A percentile compares a stretch with the other conserved stretches of the same genome.
Conservation (phyloP, 257 asterid genomes). For the Solanum chiquidenum region DNA sequence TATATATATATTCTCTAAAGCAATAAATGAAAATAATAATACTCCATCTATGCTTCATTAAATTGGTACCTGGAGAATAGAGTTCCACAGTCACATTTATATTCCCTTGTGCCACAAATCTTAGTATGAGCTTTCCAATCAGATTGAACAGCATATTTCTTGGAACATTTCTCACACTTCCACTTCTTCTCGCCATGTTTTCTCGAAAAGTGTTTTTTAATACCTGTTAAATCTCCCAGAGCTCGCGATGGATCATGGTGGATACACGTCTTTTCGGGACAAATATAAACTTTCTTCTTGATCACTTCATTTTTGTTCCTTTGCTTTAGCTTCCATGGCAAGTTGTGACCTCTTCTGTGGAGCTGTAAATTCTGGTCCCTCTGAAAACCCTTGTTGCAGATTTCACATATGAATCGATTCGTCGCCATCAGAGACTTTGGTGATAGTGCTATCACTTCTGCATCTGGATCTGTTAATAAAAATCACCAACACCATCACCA, state of each 20-base stretch:
- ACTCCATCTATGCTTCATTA: neutral
- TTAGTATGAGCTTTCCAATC: slow-evolving; percentile 15
- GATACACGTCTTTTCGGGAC: slow-evolving; percentile 13
- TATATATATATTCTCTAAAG: neutral
- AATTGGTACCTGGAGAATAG: slow-evolving; percentile 11
- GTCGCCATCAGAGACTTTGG: slow-evolving; percentile 15
- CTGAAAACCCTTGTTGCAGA: slow-evolving; percentile 16
- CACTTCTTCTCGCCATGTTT: slow-evolving; percentile 18
- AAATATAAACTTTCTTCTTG: slow-evolving; percentile 10
- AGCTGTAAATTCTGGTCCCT: slow-evolving; percentile 18
- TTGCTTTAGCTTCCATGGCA: slow-evolving; percentile 20
- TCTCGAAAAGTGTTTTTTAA: slow-evolving; percentile 7
- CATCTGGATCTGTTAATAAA: slow-evolving; percentile 8
- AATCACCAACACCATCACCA: neutral
- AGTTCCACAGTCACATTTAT: slow-evolving; percentile 19
- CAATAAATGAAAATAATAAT: neutral
- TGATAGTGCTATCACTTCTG: slow-evolving; percentile 17
- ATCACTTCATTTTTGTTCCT: slow-evolving; percentile 3
- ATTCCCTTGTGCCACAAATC: slow-evolving; percentile 18
- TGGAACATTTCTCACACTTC: slow-evolving; percentile 15
- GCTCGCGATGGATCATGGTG: slow-evolving; percentile 14
- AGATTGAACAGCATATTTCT: slow-evolving; percentile 11
- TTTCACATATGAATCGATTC: slow-evolving; percentile 12
- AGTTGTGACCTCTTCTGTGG: slow-evolving; percentile 15
- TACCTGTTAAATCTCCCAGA: slow-evolving; percentile 11